A percentile compares a stretch with the other conserved stretches of the same genome.
Evolutionary conservation across 768 basidiomycete genomes (phyloP).

Genomic region (Sarcomyxa edulis): DNA sequence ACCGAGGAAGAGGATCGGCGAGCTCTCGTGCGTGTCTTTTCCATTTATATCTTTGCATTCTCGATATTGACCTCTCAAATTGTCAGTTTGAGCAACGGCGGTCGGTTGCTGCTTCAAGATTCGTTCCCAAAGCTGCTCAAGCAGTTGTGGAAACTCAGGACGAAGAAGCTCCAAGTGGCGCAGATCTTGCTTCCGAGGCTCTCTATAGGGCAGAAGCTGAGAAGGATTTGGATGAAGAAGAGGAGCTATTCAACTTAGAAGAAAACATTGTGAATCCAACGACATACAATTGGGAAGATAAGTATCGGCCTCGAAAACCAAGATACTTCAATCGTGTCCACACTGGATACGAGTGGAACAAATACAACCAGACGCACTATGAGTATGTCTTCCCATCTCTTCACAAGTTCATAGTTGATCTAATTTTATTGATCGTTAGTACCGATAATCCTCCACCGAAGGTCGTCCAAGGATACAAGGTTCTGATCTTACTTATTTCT

Average conservation of each 20-base stretch:
- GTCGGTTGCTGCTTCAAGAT: constrained; percentile 77
- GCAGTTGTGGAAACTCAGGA: constrained; percentile 50
- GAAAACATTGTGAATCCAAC: constrained; percentile 80
- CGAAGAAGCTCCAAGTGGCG: constrained; percentile 54
- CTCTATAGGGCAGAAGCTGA: constrained; percentile 89
- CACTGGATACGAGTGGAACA: constrained; percentile 99
- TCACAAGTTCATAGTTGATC: constrained; percentile 2
- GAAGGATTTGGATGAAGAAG: constrained; percentile 91
- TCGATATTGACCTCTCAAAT: constrained; percentile 4
- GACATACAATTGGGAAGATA: constrained; percentile 97
- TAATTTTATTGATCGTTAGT: constrained; percentile 35
- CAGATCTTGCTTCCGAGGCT: constrained; percentile 84
- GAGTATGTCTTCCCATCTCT: constrained; percentile 58
- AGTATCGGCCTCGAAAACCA: constrained; percentile 94
- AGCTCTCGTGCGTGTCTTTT: constrained; percentile 48
- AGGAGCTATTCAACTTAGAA: constrained; percentile 92
- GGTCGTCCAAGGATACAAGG: constrained; percentile 98
- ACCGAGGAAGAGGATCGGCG: constrained; percentile 60
- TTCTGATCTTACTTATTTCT: constrained; percentile 19
- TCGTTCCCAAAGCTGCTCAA: constrained; percentile 73
- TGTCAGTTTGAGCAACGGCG: constrained; percentile 74
- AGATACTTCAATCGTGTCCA: constrained; percentile 98
- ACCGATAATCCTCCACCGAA: constrained; percentile 99
- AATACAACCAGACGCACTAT: constrained; percentile 99
- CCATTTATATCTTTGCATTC: constrained; percentile 5